phyloP scores from a whole-genome alignment of 2,329 filamentous ascomycete species.

The Colletotrichum sp. region DNA sequence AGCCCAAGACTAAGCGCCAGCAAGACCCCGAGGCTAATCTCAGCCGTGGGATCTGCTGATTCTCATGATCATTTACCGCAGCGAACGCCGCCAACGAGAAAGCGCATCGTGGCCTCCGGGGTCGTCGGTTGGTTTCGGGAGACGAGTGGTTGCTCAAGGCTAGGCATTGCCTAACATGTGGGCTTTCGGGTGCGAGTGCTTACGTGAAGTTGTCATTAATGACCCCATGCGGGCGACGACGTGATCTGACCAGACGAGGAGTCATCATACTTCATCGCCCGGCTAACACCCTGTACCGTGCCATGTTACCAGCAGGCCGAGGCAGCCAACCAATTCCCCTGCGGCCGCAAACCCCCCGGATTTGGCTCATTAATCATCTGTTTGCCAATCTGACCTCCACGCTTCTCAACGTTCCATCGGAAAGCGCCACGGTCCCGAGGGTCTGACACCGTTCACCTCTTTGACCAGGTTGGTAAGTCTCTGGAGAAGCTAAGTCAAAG shows the following conservation, averaged over 20 bases:
- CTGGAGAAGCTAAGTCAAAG: background rate
- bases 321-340: slow-evolving; percentile 11
- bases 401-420: slow-evolving; percentile 15
- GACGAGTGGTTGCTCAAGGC: background rate
- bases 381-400: slow-evolving; percentile 4
- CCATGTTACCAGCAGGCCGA: slow-evolving; percentile 10
- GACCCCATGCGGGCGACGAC: slow-evolving; percentile 14
- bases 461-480: background rate
- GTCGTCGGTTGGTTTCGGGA: slow-evolving; percentile 3
- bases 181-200: slow-evolving; percentile 1
- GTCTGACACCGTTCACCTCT: slow-evolving; percentile 10
- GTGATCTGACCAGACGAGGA: slow-evolving; percentile 11
- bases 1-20: background rate
- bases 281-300: background rate
- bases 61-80: background rate
- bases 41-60: background rate
- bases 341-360: background rate
- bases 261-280: slow-evolving; percentile 11
- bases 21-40: background rate
- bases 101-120: background rate
- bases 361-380: slow-evolving; percentile 2
- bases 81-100: background rate
- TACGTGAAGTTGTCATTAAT: slow-evolving; percentile 18
- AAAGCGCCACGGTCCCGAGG: slow-evolving; percentile 7
- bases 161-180: background rate